phyloP scores from a whole-genome alignment of 2,329 filamentous ascomycete genomes.

The Dactylellina sp. region DNA sequence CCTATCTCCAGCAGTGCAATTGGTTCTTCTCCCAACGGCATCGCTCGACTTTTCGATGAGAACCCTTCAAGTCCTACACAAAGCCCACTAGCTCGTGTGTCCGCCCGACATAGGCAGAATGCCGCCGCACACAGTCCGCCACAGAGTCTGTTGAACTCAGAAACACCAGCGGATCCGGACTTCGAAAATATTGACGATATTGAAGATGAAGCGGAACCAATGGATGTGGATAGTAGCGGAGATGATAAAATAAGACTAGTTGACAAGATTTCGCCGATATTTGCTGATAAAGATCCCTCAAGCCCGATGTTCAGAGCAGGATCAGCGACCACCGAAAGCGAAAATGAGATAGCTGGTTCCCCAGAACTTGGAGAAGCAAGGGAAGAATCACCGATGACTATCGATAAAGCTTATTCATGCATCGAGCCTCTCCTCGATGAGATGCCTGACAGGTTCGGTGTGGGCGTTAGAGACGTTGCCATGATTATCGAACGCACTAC shows the following conservation, averaged over 20 bases:
- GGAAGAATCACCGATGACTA: not conserved
- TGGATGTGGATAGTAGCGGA: conserved; percentile 36
- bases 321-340: not conserved
- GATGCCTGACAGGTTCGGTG: conserved; percentile 10
- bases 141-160: not conserved
- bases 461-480: conserved; percentile 8
- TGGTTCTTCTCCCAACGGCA: conserved; percentile 21
- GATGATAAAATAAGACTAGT: conserved; percentile 31
- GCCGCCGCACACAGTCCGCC: not conserved
- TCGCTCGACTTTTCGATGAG: conserved; percentile 2
- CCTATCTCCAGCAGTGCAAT: conserved; percentile 7
- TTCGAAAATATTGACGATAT: conserved; percentile 10
- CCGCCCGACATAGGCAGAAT: conserved; percentile 28
- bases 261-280: conserved; percentile 31
- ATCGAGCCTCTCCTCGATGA: conserved; percentile 4
- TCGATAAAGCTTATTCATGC: not conserved
- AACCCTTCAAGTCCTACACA: conserved; percentile 2
- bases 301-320: conserved; percentile 12
- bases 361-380: not conserved
- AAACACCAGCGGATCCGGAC: not conserved
- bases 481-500: conserved; percentile 36
- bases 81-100: conserved; percentile 34
- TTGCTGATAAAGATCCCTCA: conserved; percentile 1
- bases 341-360: not conserved
- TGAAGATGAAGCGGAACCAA: conserved; percentile 20